Evolutionary conservation across 2,329 filamentous ascomycete species (phyloP).

Genomic region (Tolypocladium nubicola): DNA sequence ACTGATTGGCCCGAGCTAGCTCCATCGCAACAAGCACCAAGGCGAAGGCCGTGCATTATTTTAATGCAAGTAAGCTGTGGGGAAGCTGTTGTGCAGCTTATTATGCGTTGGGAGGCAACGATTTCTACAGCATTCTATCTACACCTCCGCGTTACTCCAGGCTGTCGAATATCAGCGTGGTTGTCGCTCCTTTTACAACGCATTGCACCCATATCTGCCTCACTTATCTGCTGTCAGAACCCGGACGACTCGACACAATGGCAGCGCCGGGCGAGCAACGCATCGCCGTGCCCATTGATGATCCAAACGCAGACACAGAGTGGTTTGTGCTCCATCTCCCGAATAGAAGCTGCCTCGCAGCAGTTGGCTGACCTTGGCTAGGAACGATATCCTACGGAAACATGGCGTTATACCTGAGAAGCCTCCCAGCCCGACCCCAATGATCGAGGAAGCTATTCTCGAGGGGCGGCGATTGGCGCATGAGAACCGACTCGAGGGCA

Average conservation of each 20-base stretch:
- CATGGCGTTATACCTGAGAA: constrained; percentile 98
- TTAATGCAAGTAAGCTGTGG: constrained; percentile 5
- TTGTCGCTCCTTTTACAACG: neutral
- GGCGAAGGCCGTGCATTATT: neutral
- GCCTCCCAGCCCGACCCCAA: constrained; percentile 84
- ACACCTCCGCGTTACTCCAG: neutral
- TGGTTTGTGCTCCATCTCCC: constrained; percentile 47
- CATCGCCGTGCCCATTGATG: constrained; percentile 75
- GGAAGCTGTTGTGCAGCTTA: constrained; percentile 5
- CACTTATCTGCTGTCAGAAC: neutral
- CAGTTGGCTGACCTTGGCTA: constrained; percentile 27
- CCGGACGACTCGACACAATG: constrained; percentile 28
- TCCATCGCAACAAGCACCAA: neutral
- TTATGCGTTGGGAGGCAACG: neutral
- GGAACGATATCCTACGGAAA: constrained; percentile 97
- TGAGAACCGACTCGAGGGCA: constrained; percentile 87
- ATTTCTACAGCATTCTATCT: neutral
- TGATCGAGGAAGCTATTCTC: constrained; percentile 88
- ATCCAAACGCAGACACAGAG: constrained; percentile 96
- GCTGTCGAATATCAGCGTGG: neutral
- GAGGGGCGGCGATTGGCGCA: constrained; percentile 77
- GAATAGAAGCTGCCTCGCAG: constrained; percentile 7
- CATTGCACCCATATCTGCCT: neutral
- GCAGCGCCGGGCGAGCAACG: constrained; percentile 52
- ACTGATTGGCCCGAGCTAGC: constrained; percentile 9